These are phyloP conservation scores for Aegilops speltoides DNA, from an alignment of 176 grass and related monocot species.

Conservation along the genomic window DNA sequence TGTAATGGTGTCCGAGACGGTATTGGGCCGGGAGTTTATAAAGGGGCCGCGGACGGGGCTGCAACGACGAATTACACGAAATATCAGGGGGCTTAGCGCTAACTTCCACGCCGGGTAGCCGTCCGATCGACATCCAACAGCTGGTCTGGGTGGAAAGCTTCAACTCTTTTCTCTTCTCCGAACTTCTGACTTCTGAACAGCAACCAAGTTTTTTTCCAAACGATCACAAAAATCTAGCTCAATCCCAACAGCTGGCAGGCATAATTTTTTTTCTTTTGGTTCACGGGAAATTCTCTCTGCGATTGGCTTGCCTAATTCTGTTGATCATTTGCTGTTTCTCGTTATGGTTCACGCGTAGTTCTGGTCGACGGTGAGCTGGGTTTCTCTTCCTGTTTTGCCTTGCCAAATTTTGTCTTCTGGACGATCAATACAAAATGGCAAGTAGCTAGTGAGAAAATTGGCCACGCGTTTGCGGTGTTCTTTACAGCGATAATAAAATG, in stretches of 20 bases:
- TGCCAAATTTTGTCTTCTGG: conserved; percentile 7
- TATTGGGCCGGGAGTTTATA: conserved; percentile 32
- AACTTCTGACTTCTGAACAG: neutral
- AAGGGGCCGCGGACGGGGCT: conserved; percentile 22
- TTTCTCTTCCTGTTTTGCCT: neutral
- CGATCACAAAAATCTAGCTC: neutral
- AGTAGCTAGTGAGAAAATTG: no score
- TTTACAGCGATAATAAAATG: neutral
- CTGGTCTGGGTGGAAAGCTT: neutral
- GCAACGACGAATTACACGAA: neutral
- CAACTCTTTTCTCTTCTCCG: neutral
- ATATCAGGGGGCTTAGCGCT: neutral
- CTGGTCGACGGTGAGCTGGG: neutral
- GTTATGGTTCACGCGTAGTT: conserved; percentile 6
- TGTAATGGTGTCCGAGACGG: conserved; percentile 37
- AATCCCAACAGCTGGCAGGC: neutral
- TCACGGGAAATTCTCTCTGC: neutral
- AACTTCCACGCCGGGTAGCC: neutral
- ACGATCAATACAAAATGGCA: no score
- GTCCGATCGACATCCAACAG: conserved; percentile 13
- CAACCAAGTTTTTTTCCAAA: neutral
- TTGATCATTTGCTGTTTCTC: neutral
- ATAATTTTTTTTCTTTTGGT: neutral
- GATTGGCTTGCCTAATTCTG: neutral
- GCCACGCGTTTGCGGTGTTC: no score